Conservation (phyloP, 2,329 filamentous ascomycete species). For the Corynespora cassiicola region DNA sequence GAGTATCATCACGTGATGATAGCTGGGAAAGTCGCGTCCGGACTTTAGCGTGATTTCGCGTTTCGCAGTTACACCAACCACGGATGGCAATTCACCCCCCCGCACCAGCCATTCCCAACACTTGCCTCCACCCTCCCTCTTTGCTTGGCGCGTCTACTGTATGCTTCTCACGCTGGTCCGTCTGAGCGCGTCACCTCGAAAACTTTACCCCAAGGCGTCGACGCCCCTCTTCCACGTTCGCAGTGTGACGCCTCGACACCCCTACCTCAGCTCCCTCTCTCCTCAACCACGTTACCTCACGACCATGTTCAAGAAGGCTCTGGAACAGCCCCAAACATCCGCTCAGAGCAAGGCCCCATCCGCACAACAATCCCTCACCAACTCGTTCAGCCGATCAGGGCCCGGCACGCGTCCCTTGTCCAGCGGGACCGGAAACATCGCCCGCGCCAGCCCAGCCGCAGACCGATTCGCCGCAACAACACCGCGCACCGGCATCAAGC, state of each 20-base stretch:
- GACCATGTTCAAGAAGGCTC: slow-evolving; percentile 50
- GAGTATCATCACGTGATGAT: slow-evolving; percentile 7
- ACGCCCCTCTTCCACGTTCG: slow-evolving; percentile 21
- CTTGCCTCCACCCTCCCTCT: slow-evolving; percentile 26
- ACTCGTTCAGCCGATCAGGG: slow-evolving; percentile 48
- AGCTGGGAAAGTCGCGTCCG: too few relatives aligned
- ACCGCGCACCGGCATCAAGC: slow-evolving; percentile 49
- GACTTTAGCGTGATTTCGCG: slow-evolving; percentile 19
- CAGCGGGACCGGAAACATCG: slow-evolving; percentile 37
- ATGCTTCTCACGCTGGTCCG: slow-evolving; percentile 41
- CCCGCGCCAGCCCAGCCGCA: slow-evolving; percentile 30
- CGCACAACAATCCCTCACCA: slow-evolving; percentile 43
- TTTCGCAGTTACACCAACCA: slow-evolving; percentile 22
- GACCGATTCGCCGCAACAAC: too few relatives aligned
- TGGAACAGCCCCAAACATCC: slow-evolving; percentile 46
- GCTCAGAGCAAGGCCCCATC: slow-evolving; percentile 23
- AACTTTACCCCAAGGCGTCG: slow-evolving; percentile 30
- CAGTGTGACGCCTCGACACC: slow-evolving; percentile 5
- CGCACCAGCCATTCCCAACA: slow-evolving; percentile 26
- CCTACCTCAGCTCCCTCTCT: slow-evolving; percentile 21
- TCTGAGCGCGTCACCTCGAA: slow-evolving; percentile 42
- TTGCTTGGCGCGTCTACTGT: slow-evolving; percentile 42
- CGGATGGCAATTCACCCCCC: slow-evolving; percentile 10
- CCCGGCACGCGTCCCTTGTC: slow-evolving; percentile 41
- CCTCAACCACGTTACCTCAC: slow-evolving; percentile 22